Evolutionary conservation across 2,329 filamentous ascomycete species (phyloP), one percentile per base, ranked within the genome.

Genomic region (Colletotrichum musicola): DNA sequence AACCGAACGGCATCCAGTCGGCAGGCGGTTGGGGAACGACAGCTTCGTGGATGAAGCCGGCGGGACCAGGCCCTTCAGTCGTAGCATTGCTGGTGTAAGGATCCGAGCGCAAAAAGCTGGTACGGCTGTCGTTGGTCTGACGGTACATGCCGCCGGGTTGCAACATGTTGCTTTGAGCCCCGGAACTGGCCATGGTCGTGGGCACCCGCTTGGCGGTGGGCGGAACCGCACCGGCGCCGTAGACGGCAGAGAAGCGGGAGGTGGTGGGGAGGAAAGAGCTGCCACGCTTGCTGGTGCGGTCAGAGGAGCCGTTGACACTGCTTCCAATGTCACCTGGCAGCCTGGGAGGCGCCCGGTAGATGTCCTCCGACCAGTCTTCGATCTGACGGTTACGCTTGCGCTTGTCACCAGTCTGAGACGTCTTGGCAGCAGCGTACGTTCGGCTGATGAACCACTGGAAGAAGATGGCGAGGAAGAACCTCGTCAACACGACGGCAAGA

Each of bases 401-500:
- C 72, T 91, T 89, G 78, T 96, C 89, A 5, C 91, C 90, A 16
- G 89, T 90, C 79, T 97, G 91, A 2, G 93, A 95, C 0, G 95
- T 97, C 81, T 93, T 97, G 55, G 87, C 83, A 0, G 95, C 93
- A 4, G 92, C 95, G 76, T 95, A 98, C 71, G 91, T 91, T 73
- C 92, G 91, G 78, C 93, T 92, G 72, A 98, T 85, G 81, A 99
- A 97, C 97, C 97, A 99, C 76, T 98, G 94, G 84, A 99, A 99
- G 68, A 95, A 80, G 51, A 98, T 77, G 12, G 96, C 96, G 59
- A 99, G 87, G n/a, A 92, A 77, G 76, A 99, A 99, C 73, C 97
- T 95, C 71, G 92, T 88, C 16, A 88, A 77, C 5, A 99, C 97
- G 59, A 99, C 94, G 4, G 94, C 90, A 68, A 99, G 82, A 81